phyloP scores from a whole-genome alignment of 75 land plant genomes.

The Pinus albicaulis region DNA sequence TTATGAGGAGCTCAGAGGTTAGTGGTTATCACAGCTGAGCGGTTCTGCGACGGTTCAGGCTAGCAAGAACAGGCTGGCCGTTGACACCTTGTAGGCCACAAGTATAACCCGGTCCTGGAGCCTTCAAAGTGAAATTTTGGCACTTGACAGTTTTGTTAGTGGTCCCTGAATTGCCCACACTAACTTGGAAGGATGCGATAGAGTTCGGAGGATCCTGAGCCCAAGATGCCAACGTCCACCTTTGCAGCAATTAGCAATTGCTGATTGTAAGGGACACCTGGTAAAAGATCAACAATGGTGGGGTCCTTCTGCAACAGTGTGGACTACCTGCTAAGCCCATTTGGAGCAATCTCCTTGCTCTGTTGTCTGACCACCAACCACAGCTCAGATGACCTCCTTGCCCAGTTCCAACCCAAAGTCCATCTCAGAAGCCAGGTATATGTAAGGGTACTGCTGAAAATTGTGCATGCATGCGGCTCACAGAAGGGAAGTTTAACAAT shows the following conservation, averaged over 20 bases:
- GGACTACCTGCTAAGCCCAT: conserved; percentile 48
- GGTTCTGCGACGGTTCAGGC: conserved; percentile 43
- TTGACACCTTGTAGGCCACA: conserved; percentile 45
- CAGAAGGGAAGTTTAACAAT: conserved; percentile 2
- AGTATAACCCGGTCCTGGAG: conserved; percentile 70
- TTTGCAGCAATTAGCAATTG: conserved; percentile 75
- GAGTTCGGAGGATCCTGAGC: conserved; percentile 58
- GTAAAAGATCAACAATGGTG: conserved; percentile 58
- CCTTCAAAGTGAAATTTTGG: conserved; percentile 46
- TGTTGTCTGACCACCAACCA: conserved; percentile 71
- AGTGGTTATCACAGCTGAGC: conserved; percentile 48
- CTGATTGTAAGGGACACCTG: conserved; percentile 65
- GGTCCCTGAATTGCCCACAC: conserved; percentile 59
- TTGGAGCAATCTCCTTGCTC: conserved; percentile 80
- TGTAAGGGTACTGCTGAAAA: conserved; percentile 69
- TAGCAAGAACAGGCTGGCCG: conserved; percentile 32
- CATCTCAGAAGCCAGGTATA: conserved; percentile 52
- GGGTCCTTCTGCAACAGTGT: conserved; percentile 67
- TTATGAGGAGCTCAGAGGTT: background rate
- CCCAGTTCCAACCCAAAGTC: conserved; percentile 79
- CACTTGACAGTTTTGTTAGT: conserved; percentile 51
- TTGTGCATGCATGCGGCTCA: conserved; percentile 64
- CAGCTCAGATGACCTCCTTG: conserved; percentile 72
- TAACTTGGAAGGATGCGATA: conserved; percentile 41
- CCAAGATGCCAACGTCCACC: conserved; percentile 53